phyloP scores from a whole-genome alignment of 208 protist species.

The Porcisia deanei region DNA sequence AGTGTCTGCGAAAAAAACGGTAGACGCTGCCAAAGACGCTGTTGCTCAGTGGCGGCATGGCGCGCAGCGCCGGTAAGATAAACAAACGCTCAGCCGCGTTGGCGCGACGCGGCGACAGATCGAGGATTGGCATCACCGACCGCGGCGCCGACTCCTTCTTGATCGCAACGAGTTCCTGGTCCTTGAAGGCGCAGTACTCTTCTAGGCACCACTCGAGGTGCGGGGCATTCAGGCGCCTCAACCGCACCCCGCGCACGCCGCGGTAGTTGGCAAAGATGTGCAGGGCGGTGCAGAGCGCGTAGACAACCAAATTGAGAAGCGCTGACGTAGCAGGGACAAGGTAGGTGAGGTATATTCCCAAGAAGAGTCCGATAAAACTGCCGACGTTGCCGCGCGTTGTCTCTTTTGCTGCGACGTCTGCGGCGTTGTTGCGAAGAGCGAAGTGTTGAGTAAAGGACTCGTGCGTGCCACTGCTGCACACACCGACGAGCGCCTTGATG shows the following conservation, averaged over 20 bases:
- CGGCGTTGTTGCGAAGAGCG: constrained; percentile 49
- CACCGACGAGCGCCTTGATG: constrained; percentile 43
- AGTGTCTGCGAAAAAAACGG: constrained; percentile 8
- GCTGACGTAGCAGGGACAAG: constrained; percentile 35
- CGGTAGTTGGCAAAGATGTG: constrained; percentile 52
- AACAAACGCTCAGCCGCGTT: constrained; percentile 36
- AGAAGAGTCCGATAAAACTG: constrained; percentile 39
- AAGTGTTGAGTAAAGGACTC: constrained; percentile 64
- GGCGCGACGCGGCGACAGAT: constrained; percentile 24
- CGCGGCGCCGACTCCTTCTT: constrained; percentile 19
- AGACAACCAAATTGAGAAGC: constrained; percentile 26
- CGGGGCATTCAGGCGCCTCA: constrained; percentile 54
- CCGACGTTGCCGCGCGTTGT: constrained; percentile 51
- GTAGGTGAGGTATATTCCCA: constrained; percentile 36
- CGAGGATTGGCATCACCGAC: constrained; percentile 14
- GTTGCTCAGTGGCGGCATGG: background rate
- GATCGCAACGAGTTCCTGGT: background rate
- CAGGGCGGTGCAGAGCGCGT: constrained; percentile 32
- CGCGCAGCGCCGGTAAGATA: constrained; percentile 27
- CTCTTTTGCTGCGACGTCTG: constrained; percentile 57
- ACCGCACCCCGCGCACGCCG: constrained; percentile 25
- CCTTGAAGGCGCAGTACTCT: constrained; percentile 13
- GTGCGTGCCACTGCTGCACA: constrained; percentile 43
- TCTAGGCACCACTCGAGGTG: constrained; percentile 52
- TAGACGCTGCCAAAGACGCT: background rate